Evolutionary conservation across 2,329 filamentous ascomycete genomes (phyloP).

Genomic region (Grosmannia huntii): DNA sequence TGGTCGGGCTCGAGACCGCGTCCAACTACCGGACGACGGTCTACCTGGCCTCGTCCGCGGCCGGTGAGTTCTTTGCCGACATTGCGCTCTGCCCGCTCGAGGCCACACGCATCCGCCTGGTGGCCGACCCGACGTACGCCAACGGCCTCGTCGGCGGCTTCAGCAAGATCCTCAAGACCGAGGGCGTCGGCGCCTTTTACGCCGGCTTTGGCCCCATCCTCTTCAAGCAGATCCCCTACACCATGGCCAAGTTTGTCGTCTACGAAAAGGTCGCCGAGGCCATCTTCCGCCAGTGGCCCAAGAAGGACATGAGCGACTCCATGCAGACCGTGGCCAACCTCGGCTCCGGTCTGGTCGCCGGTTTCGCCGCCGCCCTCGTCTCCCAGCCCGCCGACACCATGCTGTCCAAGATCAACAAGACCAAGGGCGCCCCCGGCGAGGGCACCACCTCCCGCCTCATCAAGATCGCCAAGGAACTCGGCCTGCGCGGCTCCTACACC

Average conservation of each 20-base stretch:
- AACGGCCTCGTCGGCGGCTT: constrained; percentile 60
- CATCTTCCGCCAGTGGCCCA: constrained; percentile 53
- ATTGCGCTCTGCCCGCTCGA: constrained; percentile 73
- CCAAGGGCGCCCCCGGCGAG: constrained; percentile 66
- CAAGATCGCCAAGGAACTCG: constrained; percentile 72
- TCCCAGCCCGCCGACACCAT: constrained; percentile 80
- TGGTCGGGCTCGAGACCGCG: constrained; percentile 57
- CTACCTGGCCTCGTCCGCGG: constrained; percentile 52
- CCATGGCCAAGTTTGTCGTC: constrained; percentile 80
- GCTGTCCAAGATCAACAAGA: constrained; percentile 86
- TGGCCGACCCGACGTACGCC: constrained; percentile 66
- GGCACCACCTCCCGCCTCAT: constrained; percentile 60
- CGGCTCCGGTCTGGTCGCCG: constrained; percentile 30
- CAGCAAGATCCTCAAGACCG: constrained; percentile 58
- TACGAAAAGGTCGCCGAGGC: constrained; percentile 69
- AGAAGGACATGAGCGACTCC: constrained; percentile 47
- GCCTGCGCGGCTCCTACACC: constrained; percentile 56
- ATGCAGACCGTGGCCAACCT: constrained; percentile 62
- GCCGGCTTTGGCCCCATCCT: constrained; percentile 68
- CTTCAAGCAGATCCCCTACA: constrained; percentile 76
- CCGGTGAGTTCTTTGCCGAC: constrained; percentile 50
- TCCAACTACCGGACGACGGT: constrained; percentile 59
- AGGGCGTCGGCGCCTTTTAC: constrained; percentile 70
- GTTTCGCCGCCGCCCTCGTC: constrained; percentile 69
- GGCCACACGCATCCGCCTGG: constrained; percentile 75